Percentiles rank a stretch among this genome's conserved stretches.
Conservation (phyloP, 2,329 filamentous ascomycete genomes). For the Emergomyces orientalis region DNA sequence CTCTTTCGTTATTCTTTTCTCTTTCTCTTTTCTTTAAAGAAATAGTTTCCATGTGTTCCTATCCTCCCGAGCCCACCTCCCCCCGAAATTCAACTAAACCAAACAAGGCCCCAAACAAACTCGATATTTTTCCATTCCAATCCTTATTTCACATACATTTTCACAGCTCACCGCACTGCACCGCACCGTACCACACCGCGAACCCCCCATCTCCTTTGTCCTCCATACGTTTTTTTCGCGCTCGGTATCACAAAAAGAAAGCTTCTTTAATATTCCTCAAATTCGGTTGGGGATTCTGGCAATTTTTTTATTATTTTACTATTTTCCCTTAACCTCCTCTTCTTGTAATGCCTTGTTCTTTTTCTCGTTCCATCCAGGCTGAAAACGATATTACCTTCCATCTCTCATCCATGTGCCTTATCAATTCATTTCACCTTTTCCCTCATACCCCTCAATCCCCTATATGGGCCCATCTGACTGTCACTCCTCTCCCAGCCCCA, state of each 20-base stretch:
- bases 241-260: not conserved
- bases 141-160: not conserved
- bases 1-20: not conserved
- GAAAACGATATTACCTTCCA: not conserved
- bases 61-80: not conserved
- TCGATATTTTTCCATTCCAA: not conserved
- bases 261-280: not conserved
- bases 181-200: not conserved
- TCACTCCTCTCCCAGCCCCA: no score
- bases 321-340: not conserved
- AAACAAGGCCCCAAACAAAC: not conserved
- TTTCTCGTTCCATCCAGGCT: not conserved
- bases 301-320: not conserved
- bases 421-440: not conserved
- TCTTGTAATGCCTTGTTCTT: not conserved
- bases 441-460: not conserved
- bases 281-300: not conserved
- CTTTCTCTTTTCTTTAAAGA: no score
- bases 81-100: not conserved
- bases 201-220: not conserved
- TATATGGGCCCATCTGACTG: no score
- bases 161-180: not conserved
- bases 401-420: not conserved
- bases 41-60: not conserved
- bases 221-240: not conserved